phyloP scores from a whole-genome alignment of 2,329 filamentous ascomycete species.

The Aureobasidium sp. region DNA sequence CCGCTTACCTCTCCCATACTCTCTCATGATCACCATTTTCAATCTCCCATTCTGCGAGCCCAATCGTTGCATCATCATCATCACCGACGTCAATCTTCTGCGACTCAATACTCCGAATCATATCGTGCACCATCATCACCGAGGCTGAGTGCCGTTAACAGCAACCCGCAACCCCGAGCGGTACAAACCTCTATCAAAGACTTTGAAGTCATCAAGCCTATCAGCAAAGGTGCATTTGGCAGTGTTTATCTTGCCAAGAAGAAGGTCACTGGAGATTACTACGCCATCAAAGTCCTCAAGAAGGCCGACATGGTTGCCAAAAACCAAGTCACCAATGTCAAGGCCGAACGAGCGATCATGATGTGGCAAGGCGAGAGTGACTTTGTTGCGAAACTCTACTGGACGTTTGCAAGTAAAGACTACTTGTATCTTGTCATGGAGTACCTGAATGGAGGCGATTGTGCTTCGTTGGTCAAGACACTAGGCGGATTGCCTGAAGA shows the following conservation, averaged over 20 bases:
- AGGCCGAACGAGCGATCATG: conserved; percentile 98
- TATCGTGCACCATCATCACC: conserved; percentile 67
- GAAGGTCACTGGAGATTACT: conserved; percentile 97
- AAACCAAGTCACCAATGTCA: conserved; percentile 98
- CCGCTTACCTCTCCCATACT: conserved; percentile 87
- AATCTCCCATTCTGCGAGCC: conserved; percentile 59
- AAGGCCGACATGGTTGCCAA: conserved; percentile 99
- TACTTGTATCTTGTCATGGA: conserved; percentile 99
- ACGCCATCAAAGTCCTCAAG: conserved; percentile 95
- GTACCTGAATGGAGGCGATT: conserved; percentile 95
- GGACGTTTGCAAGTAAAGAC: conserved; percentile 99
- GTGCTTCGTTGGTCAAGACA: conserved; percentile 91
- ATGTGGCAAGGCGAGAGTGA: conserved; percentile 99
- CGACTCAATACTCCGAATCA: conserved; percentile 68
- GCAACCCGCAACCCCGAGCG: conserved; percentile 77
- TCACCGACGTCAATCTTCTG: conserved; percentile 85
- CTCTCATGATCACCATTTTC: conserved; percentile 66
- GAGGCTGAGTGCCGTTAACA: conserved; percentile 65
- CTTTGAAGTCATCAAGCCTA: conserved; percentile 98
- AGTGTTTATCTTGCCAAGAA: conserved; percentile 98
- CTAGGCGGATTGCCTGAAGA: conserved; percentile 88
- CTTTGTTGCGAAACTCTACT: conserved; percentile 97
- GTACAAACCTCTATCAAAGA: conserved; percentile 96
- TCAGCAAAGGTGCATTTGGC: conserved; percentile 96
- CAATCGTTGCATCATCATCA: conserved; percentile 40